phyloP scores from a whole-genome alignment of 805 yeast genomes.

The Ogataea trehalophila region DNA sequence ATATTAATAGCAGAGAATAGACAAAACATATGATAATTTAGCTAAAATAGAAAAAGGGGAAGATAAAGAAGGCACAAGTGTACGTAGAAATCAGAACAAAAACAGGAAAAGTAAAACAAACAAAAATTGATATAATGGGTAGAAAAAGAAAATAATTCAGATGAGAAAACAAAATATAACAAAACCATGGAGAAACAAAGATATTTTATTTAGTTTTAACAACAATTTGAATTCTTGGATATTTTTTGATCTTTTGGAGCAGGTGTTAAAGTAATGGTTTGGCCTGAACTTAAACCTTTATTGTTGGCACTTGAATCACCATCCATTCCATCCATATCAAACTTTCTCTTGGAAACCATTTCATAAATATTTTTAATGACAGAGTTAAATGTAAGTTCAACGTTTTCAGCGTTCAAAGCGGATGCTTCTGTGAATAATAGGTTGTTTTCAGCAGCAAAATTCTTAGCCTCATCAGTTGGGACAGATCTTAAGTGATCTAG shows the following conservation, averaged over 20 bases:
- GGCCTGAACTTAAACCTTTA: constrained; percentile 65
- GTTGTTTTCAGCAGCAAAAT: constrained; percentile 88
- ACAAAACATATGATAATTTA: neutral
- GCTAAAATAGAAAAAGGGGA: too few relatives aligned
- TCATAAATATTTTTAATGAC: constrained; percentile 89
- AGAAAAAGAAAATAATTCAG: neutral
- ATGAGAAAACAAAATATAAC: neutral
- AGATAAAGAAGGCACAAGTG: too few relatives aligned
- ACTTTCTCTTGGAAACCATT: constrained; percentile 89
- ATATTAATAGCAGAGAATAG: neutral
- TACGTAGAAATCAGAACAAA: too few relatives aligned
- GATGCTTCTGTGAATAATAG: constrained; percentile 93
- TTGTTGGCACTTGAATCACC: constrained; percentile 22
- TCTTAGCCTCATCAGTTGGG: constrained; percentile 95
- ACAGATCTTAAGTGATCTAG: constrained; percentile 91
- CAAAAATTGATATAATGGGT: neutral
- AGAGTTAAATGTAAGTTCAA: constrained; percentile 90
- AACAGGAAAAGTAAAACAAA: too few relatives aligned
- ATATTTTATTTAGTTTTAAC: constrained; percentile 33
- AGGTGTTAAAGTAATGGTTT: constrained; percentile 88
- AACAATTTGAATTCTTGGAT: constrained; percentile 60
- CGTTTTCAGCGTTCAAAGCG: constrained; percentile 91
- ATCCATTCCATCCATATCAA: constrained; percentile 74
- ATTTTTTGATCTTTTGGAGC: constrained; percentile 76
- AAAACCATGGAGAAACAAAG: neutral